Conservation (phyloP, 768 basidiomycete species). For the Mycena latifolia region DNA sequence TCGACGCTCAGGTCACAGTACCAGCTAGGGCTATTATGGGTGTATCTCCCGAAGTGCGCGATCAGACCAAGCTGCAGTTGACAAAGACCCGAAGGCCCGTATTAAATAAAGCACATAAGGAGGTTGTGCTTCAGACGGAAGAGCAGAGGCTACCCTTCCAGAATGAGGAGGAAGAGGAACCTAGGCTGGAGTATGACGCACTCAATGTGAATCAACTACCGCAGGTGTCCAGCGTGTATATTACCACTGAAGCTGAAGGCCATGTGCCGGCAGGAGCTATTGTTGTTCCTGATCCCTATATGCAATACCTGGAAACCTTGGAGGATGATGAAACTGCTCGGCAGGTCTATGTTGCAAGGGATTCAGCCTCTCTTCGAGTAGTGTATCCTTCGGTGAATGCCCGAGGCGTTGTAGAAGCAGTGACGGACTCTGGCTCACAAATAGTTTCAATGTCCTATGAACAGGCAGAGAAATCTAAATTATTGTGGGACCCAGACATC, state of each 20-base stretch:
- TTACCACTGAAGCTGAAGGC: too few relatives aligned
- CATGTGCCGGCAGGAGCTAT: background rate
- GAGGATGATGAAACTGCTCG: background rate
- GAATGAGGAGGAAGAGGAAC: background rate
- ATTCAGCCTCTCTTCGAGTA: background rate
- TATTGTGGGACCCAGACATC: conserved; percentile 36
- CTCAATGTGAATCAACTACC: too few relatives aligned
- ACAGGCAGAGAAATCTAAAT: conserved; percentile 20
- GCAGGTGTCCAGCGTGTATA: too few relatives aligned
- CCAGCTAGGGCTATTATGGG: too few relatives aligned
- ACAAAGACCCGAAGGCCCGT: too few relatives aligned
- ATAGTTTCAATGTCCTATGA: conserved; percentile 41
- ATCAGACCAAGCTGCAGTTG: too few relatives aligned
- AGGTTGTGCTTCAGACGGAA: too few relatives aligned
- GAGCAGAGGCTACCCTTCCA: background rate
- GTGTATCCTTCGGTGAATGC: background rate
- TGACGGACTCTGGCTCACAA: conserved; percentile 45
- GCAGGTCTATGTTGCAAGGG: background rate
- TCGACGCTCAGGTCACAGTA: too few relatives aligned
- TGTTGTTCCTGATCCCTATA: background rate
- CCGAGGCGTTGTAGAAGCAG: conserved; percentile 31
- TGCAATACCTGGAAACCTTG: background rate
- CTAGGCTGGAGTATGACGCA: too few relatives aligned
- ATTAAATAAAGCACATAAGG: too few relatives aligned
- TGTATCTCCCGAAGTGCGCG: too few relatives aligned